Conservation (phyloP, 257 asterid species). For the Nemophila menziesii region DNA sequence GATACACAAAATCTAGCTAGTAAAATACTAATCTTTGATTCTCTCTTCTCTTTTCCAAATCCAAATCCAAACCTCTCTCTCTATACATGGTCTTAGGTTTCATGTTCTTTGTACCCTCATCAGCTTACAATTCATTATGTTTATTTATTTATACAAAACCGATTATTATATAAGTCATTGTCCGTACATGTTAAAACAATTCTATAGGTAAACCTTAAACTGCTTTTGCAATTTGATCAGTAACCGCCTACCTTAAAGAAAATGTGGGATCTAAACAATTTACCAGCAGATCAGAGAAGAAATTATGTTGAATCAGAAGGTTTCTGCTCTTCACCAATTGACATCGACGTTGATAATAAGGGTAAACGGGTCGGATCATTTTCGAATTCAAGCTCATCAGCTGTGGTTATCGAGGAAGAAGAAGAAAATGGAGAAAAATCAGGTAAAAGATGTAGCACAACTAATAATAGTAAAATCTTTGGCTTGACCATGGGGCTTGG, state of each 20-base stretch:
- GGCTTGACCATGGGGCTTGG: constrained; percentile 43
- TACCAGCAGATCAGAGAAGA: constrained; percentile 55
- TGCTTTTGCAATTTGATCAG: neutral
- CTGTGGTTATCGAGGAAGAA: constrained; percentile 56
- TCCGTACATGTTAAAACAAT: neutral
- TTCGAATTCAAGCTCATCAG: constrained; percentile 87
- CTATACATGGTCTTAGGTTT: constrained; percentile 18
- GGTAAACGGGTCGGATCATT: constrained; percentile 64
- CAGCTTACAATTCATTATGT: constrained; percentile 1
- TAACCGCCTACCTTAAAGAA: neutral
- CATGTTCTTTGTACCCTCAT: constrained; percentile 10
- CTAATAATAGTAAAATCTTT: constrained; percentile 30
- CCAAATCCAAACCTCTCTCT: neutral
- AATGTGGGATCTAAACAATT: constrained; percentile 96
- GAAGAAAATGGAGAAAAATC: constrained; percentile 36
- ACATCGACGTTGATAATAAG: constrained; percentile 33
- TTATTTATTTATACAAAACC: neutral
- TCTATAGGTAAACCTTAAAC: neutral
- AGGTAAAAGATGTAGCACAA: neutral
- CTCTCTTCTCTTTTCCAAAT: too few species aligned
- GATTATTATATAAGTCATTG: neutral
- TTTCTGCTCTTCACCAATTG: constrained; percentile 25
- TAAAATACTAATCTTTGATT: neutral
- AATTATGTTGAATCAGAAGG: constrained; percentile 36
- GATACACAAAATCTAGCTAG: constrained; percentile 21